Evolutionary conservation across 441 rosid genomes (phyloP).

Genomic region (Biscutella auriculata): DNA sequence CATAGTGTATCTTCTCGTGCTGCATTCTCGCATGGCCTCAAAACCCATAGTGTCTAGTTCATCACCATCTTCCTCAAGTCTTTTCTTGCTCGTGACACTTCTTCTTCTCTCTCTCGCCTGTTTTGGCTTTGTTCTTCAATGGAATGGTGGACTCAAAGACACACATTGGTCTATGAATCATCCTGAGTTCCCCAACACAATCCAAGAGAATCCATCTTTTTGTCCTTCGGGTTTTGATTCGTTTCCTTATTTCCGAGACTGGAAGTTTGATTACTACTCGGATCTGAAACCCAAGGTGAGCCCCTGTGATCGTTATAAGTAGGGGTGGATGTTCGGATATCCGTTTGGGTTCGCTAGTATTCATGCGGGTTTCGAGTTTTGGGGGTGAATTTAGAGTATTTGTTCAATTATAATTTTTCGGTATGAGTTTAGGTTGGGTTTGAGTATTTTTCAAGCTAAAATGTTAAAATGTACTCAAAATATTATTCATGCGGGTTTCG

Average conservation of each 20-base stretch:
- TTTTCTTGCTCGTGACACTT: slow-evolving; percentile 46
- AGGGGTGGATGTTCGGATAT: no score
- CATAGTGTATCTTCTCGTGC: background rate
- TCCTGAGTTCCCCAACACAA: slow-evolving; percentile 42
- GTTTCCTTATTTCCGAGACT: slow-evolving; percentile 59
- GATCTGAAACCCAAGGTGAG: slow-evolving; percentile 81
- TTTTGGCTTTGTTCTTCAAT: slow-evolving; percentile 74
- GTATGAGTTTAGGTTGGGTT: no score
- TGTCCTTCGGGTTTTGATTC: slow-evolving; percentile 23
- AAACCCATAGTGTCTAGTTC: slow-evolving; percentile 18
- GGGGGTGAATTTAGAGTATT: no score
- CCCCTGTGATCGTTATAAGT: background rate
- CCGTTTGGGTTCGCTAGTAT: no score
- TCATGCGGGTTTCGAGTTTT: no score
- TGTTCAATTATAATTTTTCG: no score
- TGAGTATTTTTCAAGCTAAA: no score
- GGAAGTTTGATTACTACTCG: slow-evolving; percentile 44
- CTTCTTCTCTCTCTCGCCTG: slow-evolving; percentile 65
- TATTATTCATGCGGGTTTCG: no score
- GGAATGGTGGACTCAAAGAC: slow-evolving; percentile 74
- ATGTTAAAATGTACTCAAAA: no score
- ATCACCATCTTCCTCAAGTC: slow-evolving; percentile 38
- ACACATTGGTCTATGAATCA: slow-evolving; percentile 57
- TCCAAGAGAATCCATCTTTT: background rate
- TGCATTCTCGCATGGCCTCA: slow-evolving; percentile 38